Conservation (phyloP, 208 protist species). For the Naegleria lovaniensis region DNA sequence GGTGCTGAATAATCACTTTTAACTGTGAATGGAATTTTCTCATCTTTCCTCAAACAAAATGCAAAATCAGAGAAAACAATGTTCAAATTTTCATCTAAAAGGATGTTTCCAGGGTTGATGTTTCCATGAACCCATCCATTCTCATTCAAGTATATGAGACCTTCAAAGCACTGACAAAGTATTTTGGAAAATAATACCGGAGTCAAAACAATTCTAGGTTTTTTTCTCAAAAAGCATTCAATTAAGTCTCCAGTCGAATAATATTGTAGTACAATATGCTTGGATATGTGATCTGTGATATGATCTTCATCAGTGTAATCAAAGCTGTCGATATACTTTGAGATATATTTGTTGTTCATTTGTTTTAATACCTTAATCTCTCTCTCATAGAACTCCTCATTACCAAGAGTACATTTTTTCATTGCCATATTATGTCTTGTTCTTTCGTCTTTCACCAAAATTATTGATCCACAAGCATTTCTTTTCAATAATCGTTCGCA, state of each 20-base stretch:
- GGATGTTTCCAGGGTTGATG: background rate
- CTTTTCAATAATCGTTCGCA: background rate
- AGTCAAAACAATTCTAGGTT: background rate
- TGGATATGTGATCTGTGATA: background rate
- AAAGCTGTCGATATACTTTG: background rate
- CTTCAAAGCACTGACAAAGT: background rate
- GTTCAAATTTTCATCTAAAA: background rate
- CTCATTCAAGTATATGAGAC: background rate
- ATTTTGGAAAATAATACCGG: background rate
- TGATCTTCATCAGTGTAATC: background rate
- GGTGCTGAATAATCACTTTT: background rate
- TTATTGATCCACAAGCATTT: background rate
- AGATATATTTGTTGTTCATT: background rate
- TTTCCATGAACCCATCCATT: background rate
- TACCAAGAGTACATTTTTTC: background rate
- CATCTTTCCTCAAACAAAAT: background rate
- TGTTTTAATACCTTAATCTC: background rate
- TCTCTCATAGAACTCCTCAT: background rate
- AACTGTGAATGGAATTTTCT: background rate
- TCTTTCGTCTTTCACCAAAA: background rate
- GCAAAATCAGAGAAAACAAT: background rate
- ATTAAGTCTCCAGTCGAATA: background rate
- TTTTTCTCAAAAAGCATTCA: background rate
- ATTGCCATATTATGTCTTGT: background rate
- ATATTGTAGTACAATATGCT: background rate